Percentiles rank a stretch among this genome's conserved stretches.
These are phyloP conservation scores for Penicillium occitanis DNA, from an alignment of 2,329 filamentous ascomycete species.

Conservation along the genomic window DNA sequence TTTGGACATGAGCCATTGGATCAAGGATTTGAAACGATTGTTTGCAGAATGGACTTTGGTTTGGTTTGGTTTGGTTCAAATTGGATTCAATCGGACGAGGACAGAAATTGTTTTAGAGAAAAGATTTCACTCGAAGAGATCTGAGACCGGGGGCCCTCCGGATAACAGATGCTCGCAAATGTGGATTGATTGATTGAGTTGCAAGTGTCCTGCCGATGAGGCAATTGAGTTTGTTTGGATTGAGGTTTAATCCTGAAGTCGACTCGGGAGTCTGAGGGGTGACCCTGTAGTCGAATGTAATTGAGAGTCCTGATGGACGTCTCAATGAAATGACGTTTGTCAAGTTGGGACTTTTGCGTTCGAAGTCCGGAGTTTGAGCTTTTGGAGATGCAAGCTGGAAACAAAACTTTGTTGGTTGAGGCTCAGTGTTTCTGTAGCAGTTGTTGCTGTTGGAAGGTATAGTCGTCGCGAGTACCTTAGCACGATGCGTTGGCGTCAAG, in stretches of 20 bases:
- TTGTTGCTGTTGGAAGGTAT: constrained; percentile 16
- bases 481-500: constrained; percentile 10
- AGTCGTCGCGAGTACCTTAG: constrained; percentile 12
- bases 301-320: constrained; percentile 5
- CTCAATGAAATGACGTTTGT: not conserved
- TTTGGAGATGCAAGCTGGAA: constrained; percentile 1
- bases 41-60: constrained; percentile 1
- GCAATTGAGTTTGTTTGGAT: constrained; percentile 6
- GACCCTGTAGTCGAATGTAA: not conserved
- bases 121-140: not conserved
- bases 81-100: constrained; percentile 13
- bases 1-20: constrained; percentile 11
- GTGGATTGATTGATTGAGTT: constrained; percentile 6
- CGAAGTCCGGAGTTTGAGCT: constrained; percentile 1
- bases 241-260: not conserved
- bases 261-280: not conserved
- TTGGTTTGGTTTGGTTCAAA: not conserved
- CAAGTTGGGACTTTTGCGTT: constrained; percentile 6
- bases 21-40: not conserved
- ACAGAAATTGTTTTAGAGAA: constrained; percentile 2
- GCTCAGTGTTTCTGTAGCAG: constrained; percentile 8
- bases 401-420: not conserved
- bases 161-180: constrained; percentile 17
- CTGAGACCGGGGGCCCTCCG: constrained; percentile 18
- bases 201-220: constrained; percentile 17